Evolutionary conservation across 169 alveolate species (phyloP).

Genomic region (Cryptosporidium meleagridis): DNA sequence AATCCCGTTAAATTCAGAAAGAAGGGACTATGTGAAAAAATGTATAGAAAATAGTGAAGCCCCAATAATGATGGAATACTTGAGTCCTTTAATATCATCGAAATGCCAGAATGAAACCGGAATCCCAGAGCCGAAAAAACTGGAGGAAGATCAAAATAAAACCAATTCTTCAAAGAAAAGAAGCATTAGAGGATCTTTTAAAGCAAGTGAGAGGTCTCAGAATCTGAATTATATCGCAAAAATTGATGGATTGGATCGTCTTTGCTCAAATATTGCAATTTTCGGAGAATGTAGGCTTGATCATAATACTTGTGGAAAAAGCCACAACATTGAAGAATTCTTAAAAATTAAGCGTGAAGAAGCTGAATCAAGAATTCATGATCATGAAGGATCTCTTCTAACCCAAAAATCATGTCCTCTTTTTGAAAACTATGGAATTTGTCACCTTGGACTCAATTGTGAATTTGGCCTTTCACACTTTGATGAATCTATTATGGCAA

Average conservation of each 20-base stretch:
- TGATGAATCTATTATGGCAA: conserved; percentile 16
- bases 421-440: conserved; percentile 41
- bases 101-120: neutral
- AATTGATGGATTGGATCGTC: neutral
- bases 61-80: conserved; percentile 30
- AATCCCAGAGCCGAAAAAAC: neutral
- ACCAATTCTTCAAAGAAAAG: conserved; percentile 14
- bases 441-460: conserved; percentile 54
- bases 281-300: conserved; percentile 29
- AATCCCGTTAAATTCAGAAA: neutral
- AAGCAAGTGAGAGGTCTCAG: conserved; percentile 38
- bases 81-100: neutral
- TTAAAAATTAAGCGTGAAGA: conserved; percentile 4
- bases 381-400: neutral
- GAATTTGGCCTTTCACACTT: conserved; percentile 37
- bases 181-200: conserved; percentile 32
- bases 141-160: neutral
- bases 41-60: conserved; percentile 56
- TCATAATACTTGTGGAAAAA: conserved; percentile 4
- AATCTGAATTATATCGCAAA: conserved; percentile 20
- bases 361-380: neutral
- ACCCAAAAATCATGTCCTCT: conserved; percentile 15
- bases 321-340: conserved; percentile 22
- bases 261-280: conserved; percentile 27
- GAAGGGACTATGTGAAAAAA: conserved; percentile 13